Evolutionary conservation across 176 grass and related monocot genomes (phyloP), one percentile per base, ranked within the genome.

Genomic region (Miscanthus lutarioriparius): DNA sequence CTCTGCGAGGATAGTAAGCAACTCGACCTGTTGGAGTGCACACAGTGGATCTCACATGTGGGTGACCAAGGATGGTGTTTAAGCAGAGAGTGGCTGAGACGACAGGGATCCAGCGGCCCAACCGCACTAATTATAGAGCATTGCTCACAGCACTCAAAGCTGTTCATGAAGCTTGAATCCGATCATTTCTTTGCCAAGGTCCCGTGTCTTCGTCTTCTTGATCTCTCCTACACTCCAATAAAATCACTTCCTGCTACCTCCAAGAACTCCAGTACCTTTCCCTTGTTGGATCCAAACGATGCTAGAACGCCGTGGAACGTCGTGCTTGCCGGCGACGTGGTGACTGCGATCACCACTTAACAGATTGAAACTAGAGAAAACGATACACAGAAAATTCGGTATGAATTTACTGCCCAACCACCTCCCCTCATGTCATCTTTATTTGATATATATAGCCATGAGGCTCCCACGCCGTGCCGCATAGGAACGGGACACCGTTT

Each of bases 171-270:
- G 43, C 30, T 80, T 6, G 3, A 67, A 9, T 35, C 28, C 15
- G 36, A 80, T 56, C 15, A 40, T 53, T 30, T 80, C 1, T 62
- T 85, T 19, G 48, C 65, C 1, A 70, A 47, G 1, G 20, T 78
- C 5, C 26, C 19, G 2, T 62, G 9, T 41, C 32, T 87, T 43
- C 26, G 4, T 67, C 35, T 67, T 54, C 84, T 87, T 35, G 70
- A 87, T 14, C 61, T 87, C 33, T 87, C 85, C 19, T 75, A 67
- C 37, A 67, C 85, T 25, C 17, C 59, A 58, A 0, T 86, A 43
- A 11, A 86, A 45, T 20, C 9, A 47, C 47, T 82, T 4, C 78
- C 0, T 7, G 5, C 0, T 61, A 14, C 10, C 78, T 87, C 13
- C 0, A 0, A 0, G 67, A 76, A 7, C 62, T 87, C 11, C 33